Evolutionary conservation across 2,329 filamentous ascomycete genomes (phyloP).

Genomic region (Arthroderma uncinatum): DNA sequence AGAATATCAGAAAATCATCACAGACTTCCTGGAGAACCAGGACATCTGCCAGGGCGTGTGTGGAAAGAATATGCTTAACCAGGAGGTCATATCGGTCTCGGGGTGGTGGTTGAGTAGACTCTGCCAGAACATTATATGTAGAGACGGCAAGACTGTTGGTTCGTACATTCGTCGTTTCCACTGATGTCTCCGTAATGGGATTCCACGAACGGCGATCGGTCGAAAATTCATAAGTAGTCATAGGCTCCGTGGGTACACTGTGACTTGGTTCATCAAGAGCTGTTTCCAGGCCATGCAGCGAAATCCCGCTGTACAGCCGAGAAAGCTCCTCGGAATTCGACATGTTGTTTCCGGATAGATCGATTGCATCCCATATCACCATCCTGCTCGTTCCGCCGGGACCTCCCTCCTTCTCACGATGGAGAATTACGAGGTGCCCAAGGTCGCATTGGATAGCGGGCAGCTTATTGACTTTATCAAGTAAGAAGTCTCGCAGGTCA

Average conservation of each 20-base stretch:
- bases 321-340: neutral
- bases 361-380: constrained; percentile 46
- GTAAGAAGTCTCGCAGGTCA: constrained; percentile 40
- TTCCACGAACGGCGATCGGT: constrained; percentile 20
- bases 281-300: neutral
- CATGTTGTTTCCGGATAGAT: constrained; percentile 6
- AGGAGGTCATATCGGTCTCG: constrained; percentile 29
- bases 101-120: constrained; percentile 28
- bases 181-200: constrained; percentile 6
- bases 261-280: neutral
- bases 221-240: constrained; percentile 24
- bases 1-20: constrained; percentile 48
- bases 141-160: constrained; percentile 23
- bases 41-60: constrained; percentile 27
- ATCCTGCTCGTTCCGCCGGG: constrained; percentile 34
- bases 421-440: constrained; percentile 42
- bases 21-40: constrained; percentile 52
- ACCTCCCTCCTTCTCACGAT: constrained; percentile 36
- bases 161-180: constrained; percentile 6
- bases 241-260: neutral
- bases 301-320: neutral
- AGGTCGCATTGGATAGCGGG: constrained; percentile 41
- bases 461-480: constrained; percentile 43
- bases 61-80: constrained; percentile 25
- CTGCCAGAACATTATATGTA: constrained; percentile 37